Percentiles rank a stretch among this genome's conserved stretches.
Conservation (phyloP, 2,329 filamentous ascomycete species). For the Hymenoscyphus infarciens region DNA sequence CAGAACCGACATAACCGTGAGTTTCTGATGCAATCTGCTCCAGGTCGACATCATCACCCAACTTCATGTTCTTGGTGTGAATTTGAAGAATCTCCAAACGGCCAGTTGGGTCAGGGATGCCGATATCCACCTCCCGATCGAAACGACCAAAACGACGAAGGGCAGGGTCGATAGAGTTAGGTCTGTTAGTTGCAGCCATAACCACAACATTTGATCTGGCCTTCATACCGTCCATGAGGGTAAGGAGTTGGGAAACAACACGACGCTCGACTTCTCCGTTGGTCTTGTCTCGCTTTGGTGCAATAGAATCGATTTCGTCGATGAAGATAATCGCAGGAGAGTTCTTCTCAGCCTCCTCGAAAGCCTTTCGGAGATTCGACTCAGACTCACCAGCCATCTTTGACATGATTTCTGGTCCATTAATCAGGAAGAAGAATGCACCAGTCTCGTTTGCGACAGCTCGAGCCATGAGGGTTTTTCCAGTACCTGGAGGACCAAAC, state of each 20-base stretch:
- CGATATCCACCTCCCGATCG: constrained; percentile 98
- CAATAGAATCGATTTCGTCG: constrained; percentile 98
- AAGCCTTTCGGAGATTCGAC: constrained; percentile 97
- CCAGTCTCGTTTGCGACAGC: constrained; percentile 98
- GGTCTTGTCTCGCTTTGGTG: constrained; percentile 99
- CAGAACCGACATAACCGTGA: constrained; percentile 97
- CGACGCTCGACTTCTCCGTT: constrained; percentile 98
- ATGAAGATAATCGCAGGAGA: constrained; percentile 99
- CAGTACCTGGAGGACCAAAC: constrained; percentile 94
- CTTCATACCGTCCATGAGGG: constrained; percentile 99
- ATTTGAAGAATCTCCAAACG: constrained; percentile 99
- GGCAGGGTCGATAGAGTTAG: constrained; percentile 97
- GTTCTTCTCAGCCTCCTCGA: constrained; percentile 99
- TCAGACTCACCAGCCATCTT: constrained; percentile 99
- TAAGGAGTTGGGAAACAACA: constrained; percentile 94
- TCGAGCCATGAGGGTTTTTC: constrained; percentile 98
- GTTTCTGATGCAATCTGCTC: constrained; percentile 97
- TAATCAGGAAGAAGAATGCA: constrained; percentile 99
- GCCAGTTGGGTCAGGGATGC: constrained; percentile 94
- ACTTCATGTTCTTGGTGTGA: constrained; percentile 99
- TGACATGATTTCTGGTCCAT: constrained; percentile 99
- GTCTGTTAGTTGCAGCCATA: constrained; percentile 98
- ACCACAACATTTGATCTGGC: constrained; percentile 97
- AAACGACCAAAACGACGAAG: constrained; percentile 98
- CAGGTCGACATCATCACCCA: constrained; percentile 92